These are phyloP conservation scores for Claviceps monticola DNA, from an alignment of 2,329 filamentous ascomycete genomes.

Conservation along the genomic window DNA sequence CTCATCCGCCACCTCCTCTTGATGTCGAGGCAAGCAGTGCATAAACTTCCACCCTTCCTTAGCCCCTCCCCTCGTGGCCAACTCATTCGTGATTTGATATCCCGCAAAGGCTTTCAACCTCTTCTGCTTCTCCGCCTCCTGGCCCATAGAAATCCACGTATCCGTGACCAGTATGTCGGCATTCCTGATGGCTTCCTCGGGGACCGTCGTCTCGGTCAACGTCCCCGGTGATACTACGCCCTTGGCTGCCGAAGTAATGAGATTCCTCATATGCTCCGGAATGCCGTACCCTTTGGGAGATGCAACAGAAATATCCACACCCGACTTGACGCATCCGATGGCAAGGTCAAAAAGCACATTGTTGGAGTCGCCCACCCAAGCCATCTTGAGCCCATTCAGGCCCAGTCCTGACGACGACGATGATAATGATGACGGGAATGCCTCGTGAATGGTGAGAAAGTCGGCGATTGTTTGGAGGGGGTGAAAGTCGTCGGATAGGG, in stretches of 20 bases:
- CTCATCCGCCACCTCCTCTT: conserved; percentile 85
- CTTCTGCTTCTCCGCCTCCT: conserved; percentile 72
- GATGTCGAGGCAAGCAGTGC: conserved; percentile 89
- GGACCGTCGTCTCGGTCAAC: conserved; percentile 61
- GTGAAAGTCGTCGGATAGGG: conserved; percentile 80
- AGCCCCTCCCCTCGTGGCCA: conserved; percentile 73
- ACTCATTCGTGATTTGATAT: conserved; percentile 79
- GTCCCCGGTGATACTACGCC: conserved; percentile 46
- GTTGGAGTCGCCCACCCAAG: conserved; percentile 94
- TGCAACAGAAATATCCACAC: conserved; percentile 74
- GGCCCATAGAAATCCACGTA: conserved; percentile 97
- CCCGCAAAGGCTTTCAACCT: conserved; percentile 68
- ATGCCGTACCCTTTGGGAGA: conserved; percentile 78
- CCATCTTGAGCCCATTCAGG: conserved; percentile 73
- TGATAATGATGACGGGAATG: conserved; percentile 42
- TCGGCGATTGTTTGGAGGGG: conserved; percentile 91
- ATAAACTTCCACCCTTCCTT: conserved; percentile 93
- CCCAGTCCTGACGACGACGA: conserved; percentile 38
- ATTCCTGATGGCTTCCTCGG: conserved; percentile 71
- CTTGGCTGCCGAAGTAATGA: conserved; percentile 52
- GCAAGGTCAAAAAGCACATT: conserved; percentile 93
- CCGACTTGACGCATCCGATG: conserved; percentile 75
- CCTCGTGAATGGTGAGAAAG: conserved; percentile 78
- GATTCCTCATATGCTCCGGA: conserved; percentile 54
- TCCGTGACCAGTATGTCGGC: conserved; percentile 91